Evolutionary conservation across 768 basidiomycete genomes (phyloP), one percentile per base, ranked within the genome.

Genomic region (Podaxis sp.): DNA sequence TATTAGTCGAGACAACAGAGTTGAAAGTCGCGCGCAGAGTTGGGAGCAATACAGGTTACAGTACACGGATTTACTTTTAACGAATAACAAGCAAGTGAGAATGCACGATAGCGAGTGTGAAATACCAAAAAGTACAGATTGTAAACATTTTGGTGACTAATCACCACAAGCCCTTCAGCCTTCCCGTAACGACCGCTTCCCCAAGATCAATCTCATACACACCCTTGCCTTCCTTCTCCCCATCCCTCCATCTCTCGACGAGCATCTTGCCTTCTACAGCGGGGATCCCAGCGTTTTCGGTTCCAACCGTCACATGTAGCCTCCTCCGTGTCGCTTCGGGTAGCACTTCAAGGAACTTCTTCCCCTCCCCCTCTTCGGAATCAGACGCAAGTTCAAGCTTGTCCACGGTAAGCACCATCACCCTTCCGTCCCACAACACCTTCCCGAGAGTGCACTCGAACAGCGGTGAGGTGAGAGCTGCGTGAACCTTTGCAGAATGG

Each of bases 281-380:
- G 0, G 69, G 63, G 2, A 95, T 77, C 7, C 75, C 75, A 11
- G 72, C 71, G 46, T 80, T 70, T 54, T 70, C 68, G 15, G 93
- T 96, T 7, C 93, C 97, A 4, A 98, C 87, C 0, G 97, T 99
- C 60, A 99, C 83, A 71, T 99, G 97, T 68, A 96, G 73, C 62
- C 83, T 64, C 5, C 75, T 68, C 59, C 77, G 77, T 11, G 89
- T 66, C 12, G 82, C 79, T 4, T 77, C 71, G 0, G 82, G 76
- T 15, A 93, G 68, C 40, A 66, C 59, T 13, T 75, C 72, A 6
- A 88, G 63, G 54, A 93, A 87, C 55, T 76, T 76, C 4, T 74
- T 68, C 3, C 78, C 83, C 28, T 76, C 75, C 8, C 69, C 75
- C 2, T 70, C 75, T 2, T 60, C 68, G 1, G 60, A 65, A 9